Conservation (phyloP, 1,284 basidiomycete genomes). For the Ceratobasidium sp. region DNA sequence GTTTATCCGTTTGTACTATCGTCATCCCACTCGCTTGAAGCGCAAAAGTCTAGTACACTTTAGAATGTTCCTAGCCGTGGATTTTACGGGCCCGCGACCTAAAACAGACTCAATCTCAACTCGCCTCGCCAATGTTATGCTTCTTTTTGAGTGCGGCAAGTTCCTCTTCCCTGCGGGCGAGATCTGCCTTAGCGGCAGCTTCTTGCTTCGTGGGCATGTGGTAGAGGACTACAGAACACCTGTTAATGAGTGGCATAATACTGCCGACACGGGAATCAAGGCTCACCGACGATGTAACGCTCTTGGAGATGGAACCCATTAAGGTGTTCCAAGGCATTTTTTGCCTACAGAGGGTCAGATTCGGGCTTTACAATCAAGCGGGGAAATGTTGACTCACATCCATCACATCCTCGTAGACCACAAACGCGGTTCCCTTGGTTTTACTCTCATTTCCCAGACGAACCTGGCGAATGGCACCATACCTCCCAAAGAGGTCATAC, state of each 20-base stretch:
- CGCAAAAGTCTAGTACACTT: conserved; percentile 1
- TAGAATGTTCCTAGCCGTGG: neutral
- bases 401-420: conserved; percentile 92
- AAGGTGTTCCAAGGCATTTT: conserved; percentile 95
- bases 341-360: conserved; percentile 69
- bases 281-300: conserved; percentile 87
- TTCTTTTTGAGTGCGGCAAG: conserved; percentile 88
- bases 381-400: conserved; percentile 67
- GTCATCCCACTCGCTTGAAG: conserved; percentile 4
- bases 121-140: conserved; percentile 79
- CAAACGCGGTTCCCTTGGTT: conserved; percentile 96
- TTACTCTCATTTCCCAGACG: conserved; percentile 92
- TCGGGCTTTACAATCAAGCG: conserved; percentile 13
- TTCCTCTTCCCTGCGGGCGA: conserved; percentile 93
- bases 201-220: conserved; percentile 98
- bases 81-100: neutral
- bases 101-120: conserved; percentile 13
- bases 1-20: conserved; percentile 24
- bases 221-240: conserved; percentile 79
- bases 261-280: neutral
- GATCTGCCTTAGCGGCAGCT: conserved; percentile 91
- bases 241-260: conserved; percentile 17
- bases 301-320: conserved; percentile 99
- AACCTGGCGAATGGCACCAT: conserved; percentile 96
- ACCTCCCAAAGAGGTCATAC: conserved; percentile 97